phyloP scores from a whole-genome alignment of 129 eudicot species.

The Centrapalus pauciflorus region DNA sequence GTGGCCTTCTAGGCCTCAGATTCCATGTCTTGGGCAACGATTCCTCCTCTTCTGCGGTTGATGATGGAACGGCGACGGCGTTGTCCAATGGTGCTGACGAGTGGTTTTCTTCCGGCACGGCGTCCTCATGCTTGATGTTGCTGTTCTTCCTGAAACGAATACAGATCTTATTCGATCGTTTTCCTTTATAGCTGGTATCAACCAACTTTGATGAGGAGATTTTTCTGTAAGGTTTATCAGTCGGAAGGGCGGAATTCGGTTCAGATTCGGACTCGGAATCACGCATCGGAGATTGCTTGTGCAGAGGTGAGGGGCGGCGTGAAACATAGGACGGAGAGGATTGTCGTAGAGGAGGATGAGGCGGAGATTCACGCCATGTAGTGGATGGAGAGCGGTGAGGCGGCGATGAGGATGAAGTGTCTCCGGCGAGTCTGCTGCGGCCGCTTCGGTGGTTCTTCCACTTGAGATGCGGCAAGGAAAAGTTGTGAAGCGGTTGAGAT shows the following conservation, averaged over 20 bases:
- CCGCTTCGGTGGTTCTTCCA: constrained; percentile 59
- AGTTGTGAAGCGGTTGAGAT: constrained; percentile 70
- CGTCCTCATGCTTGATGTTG: constrained; percentile 15
- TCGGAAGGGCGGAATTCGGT: constrained; percentile 9
- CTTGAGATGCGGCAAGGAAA: constrained; percentile 54
- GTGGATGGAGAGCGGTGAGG: constrained; percentile 29
- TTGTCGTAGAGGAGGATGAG: constrained; percentile 23
- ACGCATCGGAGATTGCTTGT: constrained; percentile 36
- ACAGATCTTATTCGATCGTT: constrained; percentile 36
- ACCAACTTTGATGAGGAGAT: constrained; percentile 1
- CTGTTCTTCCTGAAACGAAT: constrained; percentile 27
- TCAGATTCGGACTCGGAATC: constrained; percentile 42
- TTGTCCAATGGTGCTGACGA: neutral
- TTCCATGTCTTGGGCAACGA: constrained; percentile 56
- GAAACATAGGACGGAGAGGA: constrained; percentile 20
- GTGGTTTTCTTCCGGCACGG: constrained; percentile 26
- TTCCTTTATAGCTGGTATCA: constrained; percentile 6
- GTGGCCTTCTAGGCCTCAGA: constrained; percentile 63
- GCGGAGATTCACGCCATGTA: constrained; percentile 23
- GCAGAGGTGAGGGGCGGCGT: constrained; percentile 28
- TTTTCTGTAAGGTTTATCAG: constrained; percentile 9
- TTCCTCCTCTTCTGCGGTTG: constrained; percentile 34
- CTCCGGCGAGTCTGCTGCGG: constrained; percentile 34
- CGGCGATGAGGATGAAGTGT: constrained; percentile 26
- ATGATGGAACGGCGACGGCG: constrained; percentile 8